Conservation (phyloP, 768 basidiomycete species). For the Rhodosporidiobolus odoratus region DNA sequence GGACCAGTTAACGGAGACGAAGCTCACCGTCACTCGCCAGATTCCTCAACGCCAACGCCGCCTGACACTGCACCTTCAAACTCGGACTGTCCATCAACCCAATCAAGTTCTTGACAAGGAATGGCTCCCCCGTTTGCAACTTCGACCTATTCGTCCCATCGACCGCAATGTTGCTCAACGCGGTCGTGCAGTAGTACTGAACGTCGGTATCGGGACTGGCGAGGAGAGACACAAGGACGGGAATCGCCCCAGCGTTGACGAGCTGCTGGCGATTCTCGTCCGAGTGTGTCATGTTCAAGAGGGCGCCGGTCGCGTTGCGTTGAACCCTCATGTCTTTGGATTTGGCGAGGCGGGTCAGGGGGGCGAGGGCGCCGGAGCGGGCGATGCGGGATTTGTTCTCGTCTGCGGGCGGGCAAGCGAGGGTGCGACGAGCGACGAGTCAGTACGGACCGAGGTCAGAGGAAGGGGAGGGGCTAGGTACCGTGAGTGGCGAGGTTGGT, state of each 20-base stretch:
- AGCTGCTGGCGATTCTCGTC: slow-evolving; percentile 98
- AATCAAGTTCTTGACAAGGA: slow-evolving; percentile 86
- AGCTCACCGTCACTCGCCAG: slow-evolving; percentile 86
- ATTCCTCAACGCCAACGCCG: slow-evolving; percentile 90
- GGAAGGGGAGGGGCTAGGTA: slow-evolving; percentile 46
- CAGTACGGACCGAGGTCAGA: neutral
- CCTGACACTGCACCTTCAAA: slow-evolving; percentile 97
- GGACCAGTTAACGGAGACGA: neutral
- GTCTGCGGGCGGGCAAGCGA: slow-evolving; percentile 58
- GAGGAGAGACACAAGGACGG: slow-evolving; percentile 81
- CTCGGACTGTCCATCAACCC: slow-evolving; percentile 94
- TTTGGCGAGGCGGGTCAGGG: slow-evolving; percentile 87
- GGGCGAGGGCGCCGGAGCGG: slow-evolving; percentile 96
- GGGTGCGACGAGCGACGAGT: neutral
- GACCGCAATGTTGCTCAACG: slow-evolving; percentile 95
- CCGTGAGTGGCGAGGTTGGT: slow-evolving; percentile 98
- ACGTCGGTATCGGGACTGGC: slow-evolving; percentile 99
- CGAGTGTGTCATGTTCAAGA: slow-evolving; percentile 88
- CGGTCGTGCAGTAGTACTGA: slow-evolving; percentile 99
- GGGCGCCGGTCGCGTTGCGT: slow-evolving; percentile 93
- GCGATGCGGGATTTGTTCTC: slow-evolving; percentile 99
- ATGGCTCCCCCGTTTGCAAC: slow-evolving; percentile 86
- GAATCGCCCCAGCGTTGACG: slow-evolving; percentile 96
- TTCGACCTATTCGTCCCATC: slow-evolving; percentile 91
- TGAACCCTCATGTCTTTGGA: slow-evolving; percentile 99